These are phyloP conservation scores for Thielaviopsis euricoi DNA, from an alignment of 2,329 filamentous ascomycete genomes.

Conservation along the genomic window DNA sequence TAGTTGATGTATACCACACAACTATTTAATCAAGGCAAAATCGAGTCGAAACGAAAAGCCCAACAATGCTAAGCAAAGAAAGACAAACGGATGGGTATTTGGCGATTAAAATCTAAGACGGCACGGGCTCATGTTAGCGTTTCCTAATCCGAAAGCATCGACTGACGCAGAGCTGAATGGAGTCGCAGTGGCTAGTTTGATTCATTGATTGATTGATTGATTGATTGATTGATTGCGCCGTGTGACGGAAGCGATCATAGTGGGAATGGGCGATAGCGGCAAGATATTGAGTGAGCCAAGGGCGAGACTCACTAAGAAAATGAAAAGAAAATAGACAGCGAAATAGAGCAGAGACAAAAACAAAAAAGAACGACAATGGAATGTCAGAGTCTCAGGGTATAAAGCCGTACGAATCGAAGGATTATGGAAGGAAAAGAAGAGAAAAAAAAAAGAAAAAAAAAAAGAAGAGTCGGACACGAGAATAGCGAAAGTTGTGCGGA, in stretches of 20 bases:
- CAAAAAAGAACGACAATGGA: neutral
- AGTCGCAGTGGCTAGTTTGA: neutral
- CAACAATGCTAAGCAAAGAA: neutral
- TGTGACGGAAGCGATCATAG: neutral
- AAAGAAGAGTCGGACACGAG: neutral
- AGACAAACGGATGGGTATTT: neutral
- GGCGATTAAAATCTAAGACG: constrained; percentile 4
- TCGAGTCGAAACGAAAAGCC: neutral
- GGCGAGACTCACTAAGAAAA: constrained; percentile 4
- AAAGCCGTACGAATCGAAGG: constrained; percentile 10
- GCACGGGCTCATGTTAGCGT: neutral
- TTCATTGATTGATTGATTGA: neutral
- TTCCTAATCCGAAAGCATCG: neutral
- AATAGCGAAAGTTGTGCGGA: neutral
- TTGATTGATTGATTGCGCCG: neutral
- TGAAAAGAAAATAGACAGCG: constrained; percentile 6
- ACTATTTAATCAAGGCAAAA: neutral
- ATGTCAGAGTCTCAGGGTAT: neutral
- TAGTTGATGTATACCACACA: neutral
- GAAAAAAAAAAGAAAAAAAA: constrained; percentile 7
- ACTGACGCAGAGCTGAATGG: neutral
- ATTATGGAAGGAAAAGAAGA: constrained; percentile 7
- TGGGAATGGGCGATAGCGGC: neutral
- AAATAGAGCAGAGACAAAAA: neutral
- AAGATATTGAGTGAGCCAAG: neutral